Evolutionary conservation across 139 green algal genomes (phyloP).

Genomic region (Micractinium conductrix): DNA sequence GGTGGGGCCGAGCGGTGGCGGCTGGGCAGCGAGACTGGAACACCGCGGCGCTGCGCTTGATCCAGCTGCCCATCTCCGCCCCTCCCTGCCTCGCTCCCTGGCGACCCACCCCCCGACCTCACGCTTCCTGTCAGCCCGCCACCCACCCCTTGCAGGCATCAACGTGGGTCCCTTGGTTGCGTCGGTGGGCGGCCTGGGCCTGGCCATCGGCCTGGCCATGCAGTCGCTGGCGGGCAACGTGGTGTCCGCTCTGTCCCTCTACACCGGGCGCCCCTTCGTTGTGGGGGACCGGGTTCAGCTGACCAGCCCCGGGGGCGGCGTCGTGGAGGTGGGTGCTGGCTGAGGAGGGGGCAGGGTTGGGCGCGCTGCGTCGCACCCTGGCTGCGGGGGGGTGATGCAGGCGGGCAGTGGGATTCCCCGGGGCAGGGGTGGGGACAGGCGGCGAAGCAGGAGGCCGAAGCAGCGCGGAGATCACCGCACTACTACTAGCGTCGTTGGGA

Average conservation of each 20-base stretch:
- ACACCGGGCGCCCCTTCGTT: slow-evolving; percentile 17
- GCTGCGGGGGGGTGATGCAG: no score
- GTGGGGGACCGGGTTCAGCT: slow-evolving; percentile 6
- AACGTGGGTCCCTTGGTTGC: slow-evolving; percentile 41
- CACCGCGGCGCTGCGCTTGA: background rate
- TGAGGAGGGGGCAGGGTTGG: background rate
- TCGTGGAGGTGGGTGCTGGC: slow-evolving; percentile 6
- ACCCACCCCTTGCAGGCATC: slow-evolving; percentile 24
- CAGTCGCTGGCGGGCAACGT: slow-evolving; percentile 31
- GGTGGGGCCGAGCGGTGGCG: no score
- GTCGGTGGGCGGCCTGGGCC: slow-evolving; percentile 28
- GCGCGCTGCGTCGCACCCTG: background rate
- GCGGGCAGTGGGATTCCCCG: no score
- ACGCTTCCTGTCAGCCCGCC: background rate
- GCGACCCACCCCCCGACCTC: no score
- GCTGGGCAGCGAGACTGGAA: no score
- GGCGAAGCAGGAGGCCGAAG: no score
- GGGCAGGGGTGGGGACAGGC: no score
- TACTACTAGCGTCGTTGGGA: no score
- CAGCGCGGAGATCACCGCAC: no score
- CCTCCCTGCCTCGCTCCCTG: no score
- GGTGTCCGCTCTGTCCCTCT: slow-evolving; percentile 26
- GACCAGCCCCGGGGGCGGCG: background rate
- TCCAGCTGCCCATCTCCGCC: background rate
- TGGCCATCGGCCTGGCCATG: slow-evolving; percentile 40